Base-by-base conservation (phyloP, 495 filamentous ascomycete genomes). In the Penicillium atrosanguineum region DNA sequence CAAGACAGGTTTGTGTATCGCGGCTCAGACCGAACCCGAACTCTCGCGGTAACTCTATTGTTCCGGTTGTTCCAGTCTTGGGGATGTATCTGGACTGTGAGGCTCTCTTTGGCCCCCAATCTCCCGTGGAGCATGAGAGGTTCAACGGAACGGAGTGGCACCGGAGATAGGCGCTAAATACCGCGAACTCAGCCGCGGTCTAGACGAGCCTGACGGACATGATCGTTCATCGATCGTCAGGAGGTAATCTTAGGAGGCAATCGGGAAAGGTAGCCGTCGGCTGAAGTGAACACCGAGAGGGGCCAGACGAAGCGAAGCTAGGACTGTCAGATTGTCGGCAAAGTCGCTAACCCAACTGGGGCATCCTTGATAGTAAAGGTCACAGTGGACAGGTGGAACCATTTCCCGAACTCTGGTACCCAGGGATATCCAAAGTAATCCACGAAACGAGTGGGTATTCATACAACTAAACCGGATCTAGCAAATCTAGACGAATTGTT, bases 21-120 rank as follows among this genome's bases (percentile, higher is more conserved):
- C 57, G 58, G 55, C 55, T 61, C 58, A 64, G 55, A 48, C 61
- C 58, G 58, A 61, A 55, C 53, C 48, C 53, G 57, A 63, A 60
- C 53, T 53, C 39, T 52, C 45, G 46, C 52, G 56, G 48, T 44
- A 60, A 52, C 26, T 42, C 38, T 55, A 48, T 52, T 52, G 29
- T 23, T 23, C 23, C 23, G 40, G 3, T 14, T 1, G 12, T 34
- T 14, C 1, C 31, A 34, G 11, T 14, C 14, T 34, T 34, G 1
- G 31, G 14, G 31, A 19, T 20, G 9, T 40, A 19, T n/a, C 16
- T n/a, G 38, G 3, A n/a, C 11, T 12, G 8, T 18, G 38, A 40
- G 38, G 38, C n/a, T 40, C 16, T 40, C 19, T 20, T 34, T 34
- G 1, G 31, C 31, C 31, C 31, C 31, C 31, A 34, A 34, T 14